Conservation (phyloP, 164 flowering plant species). For the Aristolochia contorta region DNA sequence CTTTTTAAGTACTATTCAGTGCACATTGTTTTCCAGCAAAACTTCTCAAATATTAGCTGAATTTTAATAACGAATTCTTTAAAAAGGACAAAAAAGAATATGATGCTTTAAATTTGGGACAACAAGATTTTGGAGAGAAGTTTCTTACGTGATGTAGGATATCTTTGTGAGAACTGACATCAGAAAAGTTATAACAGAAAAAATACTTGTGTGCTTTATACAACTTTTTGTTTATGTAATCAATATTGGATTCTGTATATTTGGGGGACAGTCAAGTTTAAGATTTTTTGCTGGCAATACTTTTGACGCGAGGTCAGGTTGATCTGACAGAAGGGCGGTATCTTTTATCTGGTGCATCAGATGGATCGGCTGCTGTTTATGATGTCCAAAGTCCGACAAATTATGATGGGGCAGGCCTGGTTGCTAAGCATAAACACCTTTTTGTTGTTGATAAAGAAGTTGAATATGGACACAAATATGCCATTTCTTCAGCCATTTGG, state of each 20-base stretch:
- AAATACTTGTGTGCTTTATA: too few relatives aligned
- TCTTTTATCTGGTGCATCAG: slow-evolving; percentile 76
- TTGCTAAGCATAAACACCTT: slow-evolving; percentile 60
- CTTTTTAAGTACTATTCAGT: too few relatives aligned
- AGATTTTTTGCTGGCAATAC: not conserved
- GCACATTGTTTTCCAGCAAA: too few relatives aligned
- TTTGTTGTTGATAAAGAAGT: slow-evolving; percentile 68
- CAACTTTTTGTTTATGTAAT: not conserved
- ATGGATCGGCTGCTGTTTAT: slow-evolving; percentile 80
- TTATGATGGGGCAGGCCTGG: slow-evolving; percentile 43
- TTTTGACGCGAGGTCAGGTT: slow-evolving; percentile 45
- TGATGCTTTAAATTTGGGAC: too few relatives aligned
- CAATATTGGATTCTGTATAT: not conserved
- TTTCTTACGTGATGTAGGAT: too few relatives aligned
- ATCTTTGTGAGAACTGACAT: too few relatives aligned
- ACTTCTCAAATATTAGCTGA: too few relatives aligned
- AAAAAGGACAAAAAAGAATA: too few relatives aligned
- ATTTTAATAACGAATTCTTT: too few relatives aligned
- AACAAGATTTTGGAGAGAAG: too few relatives aligned
- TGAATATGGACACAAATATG: slow-evolving; percentile 66
- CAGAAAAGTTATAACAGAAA: too few relatives aligned
- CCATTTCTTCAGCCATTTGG: slow-evolving; percentile 83
- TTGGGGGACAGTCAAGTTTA: not conserved
- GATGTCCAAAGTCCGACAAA: slow-evolving; percentile 65
- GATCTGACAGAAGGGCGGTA: slow-evolving; percentile 91